Percentiles rank a stretch among this genome's conserved stretches.
Evolutionary conservation across 1,284 basidiomycete species (phyloP).

Genomic region (Ceraceosorus guamensis): DNA sequence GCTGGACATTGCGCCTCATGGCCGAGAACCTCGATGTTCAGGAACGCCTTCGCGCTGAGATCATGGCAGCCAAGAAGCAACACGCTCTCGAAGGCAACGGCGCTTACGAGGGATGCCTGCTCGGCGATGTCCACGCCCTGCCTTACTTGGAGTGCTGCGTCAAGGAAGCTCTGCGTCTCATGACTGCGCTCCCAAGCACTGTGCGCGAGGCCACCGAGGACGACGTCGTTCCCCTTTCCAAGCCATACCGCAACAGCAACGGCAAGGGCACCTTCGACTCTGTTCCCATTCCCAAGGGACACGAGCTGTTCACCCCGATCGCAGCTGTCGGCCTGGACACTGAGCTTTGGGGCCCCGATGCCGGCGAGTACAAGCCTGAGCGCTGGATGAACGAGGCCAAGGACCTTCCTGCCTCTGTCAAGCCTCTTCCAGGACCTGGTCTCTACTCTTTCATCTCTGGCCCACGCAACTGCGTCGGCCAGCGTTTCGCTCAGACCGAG

Average conservation of each 20-base stretch:
- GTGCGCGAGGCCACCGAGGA: conserved; percentile 19
- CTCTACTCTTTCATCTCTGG: conserved; percentile 36
- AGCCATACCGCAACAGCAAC: conserved; percentile 21
- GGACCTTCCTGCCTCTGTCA: conserved; percentile 13
- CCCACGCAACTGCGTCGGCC: conserved; percentile 37
- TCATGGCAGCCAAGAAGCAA: conserved; percentile 12
- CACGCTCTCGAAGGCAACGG: conserved; percentile 14
- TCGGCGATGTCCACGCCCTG: conserved; percentile 12
- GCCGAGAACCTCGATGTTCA: conserved; percentile 22
- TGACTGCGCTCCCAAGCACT: conserved; percentile 29
- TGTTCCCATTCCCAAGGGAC: conserved; percentile 25
- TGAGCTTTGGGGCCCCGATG: conserved; percentile 31
- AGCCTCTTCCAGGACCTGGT: conserved; percentile 21
- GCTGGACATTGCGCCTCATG: conserved; percentile 36
- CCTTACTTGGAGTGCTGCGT: conserved; percentile 33
- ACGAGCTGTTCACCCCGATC: conserved; percentile 31
- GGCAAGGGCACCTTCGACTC: conserved; percentile 23
- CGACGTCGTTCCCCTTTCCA: conserved; percentile 31
- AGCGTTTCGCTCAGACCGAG: conserved; percentile 36
- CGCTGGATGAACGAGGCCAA: conserved; percentile 20
- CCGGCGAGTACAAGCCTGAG: conserved; percentile 29
- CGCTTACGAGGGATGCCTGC: conserved; percentile 27
- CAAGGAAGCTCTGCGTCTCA: conserved; percentile 33
- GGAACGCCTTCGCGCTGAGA: conserved; percentile 28
- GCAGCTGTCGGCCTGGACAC: conserved; percentile 22